These are phyloP conservation scores for Syncephalastrum monosporum DNA, from an alignment of 371 early-diverging fungal genomes.

Conservation along the genomic window DNA sequence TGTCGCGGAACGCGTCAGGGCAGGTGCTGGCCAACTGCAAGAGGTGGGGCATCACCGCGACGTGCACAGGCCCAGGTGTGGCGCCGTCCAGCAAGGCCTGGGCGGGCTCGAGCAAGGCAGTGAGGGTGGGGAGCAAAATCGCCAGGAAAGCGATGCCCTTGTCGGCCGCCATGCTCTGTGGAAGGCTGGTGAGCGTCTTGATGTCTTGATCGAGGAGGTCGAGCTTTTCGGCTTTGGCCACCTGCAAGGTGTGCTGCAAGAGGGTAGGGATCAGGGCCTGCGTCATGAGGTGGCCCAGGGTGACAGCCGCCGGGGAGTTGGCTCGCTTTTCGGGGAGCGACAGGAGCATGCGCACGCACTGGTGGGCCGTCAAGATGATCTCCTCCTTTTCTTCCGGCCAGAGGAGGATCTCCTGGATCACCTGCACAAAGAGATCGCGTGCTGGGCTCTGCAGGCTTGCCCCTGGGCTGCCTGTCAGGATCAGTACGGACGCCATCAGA, in stretches of 20 bases:
- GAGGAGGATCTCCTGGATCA: constrained; percentile 27
- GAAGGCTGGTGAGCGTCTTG: constrained; percentile 36
- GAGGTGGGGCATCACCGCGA: constrained; percentile 28
- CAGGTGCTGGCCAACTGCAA: constrained; percentile 36
- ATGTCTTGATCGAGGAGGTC: constrained; percentile 37
- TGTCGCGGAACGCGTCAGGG: constrained; percentile 41
- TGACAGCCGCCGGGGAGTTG: constrained; percentile 17
- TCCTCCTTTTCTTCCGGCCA: constrained; percentile 30
- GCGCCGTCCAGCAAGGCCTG: constrained; percentile 9
- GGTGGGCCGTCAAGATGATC: constrained; percentile 44
- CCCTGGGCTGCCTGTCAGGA: constrained; percentile 44
- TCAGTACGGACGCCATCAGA: constrained; percentile 38
- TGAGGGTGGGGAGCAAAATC: constrained; percentile 40
- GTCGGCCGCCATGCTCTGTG: constrained; percentile 25
- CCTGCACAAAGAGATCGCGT: constrained; percentile 22
- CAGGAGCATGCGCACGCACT: constrained; percentile 49
- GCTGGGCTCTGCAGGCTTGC: constrained; percentile 27
- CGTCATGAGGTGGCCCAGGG: constrained; percentile 29
- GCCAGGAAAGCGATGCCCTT: constrained; percentile 8
- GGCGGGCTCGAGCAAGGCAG: constrained; percentile 35
- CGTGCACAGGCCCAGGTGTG: constrained; percentile 28
- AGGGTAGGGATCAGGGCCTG: constrained; percentile 33
- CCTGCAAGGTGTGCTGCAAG: constrained; percentile 26
- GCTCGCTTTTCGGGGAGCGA: constrained; percentile 40
- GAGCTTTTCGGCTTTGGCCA: constrained; percentile 17